A percentile compares a stretch with the other conserved stretches of the same genome.
Conservation (phyloP, 2,329 filamentous ascomycete genomes). For the Zalaria obscura region DNA sequence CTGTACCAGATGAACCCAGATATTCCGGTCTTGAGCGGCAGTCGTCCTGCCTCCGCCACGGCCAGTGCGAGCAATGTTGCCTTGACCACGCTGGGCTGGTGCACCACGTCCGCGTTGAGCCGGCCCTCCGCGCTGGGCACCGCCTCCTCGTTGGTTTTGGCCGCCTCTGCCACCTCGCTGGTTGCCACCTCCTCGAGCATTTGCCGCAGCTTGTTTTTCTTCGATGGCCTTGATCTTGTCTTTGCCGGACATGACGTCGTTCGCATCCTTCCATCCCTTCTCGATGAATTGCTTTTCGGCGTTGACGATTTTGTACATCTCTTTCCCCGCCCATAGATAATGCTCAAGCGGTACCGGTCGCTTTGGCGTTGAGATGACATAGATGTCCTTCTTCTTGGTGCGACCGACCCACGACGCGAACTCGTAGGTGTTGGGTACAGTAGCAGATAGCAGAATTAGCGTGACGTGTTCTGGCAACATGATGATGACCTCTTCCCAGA, state of each 20-base stretch:
- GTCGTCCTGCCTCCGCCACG: constrained; percentile 75
- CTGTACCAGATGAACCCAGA: constrained; percentile 93
- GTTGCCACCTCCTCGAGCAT: constrained; percentile 35
- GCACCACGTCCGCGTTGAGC: constrained; percentile 37
- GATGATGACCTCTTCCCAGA: constrained; percentile 99
- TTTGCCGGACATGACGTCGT: constrained; percentile 64
- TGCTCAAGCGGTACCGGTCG: constrained; percentile 89
- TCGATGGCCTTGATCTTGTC: constrained; percentile 53
- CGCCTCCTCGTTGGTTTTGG: constrained; percentile 38
- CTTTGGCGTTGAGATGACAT: constrained; percentile 95
- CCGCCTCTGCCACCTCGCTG: constrained; percentile 34
- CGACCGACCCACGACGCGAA: constrained; percentile 97
- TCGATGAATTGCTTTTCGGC: constrained; percentile 85
- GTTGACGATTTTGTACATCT: constrained; percentile 88
- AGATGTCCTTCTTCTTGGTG: constrained; percentile 97
- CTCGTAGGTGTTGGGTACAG: constrained; percentile 92
- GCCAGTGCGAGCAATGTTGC: constrained; percentile 82
- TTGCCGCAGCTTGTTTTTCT: constrained; percentile 32
- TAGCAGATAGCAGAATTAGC: constrained; percentile 85
- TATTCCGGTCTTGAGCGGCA: constrained; percentile 83
- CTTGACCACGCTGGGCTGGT: constrained; percentile 43
- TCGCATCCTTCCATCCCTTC: constrained; percentile 88
- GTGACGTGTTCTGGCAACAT: constrained; percentile 98
- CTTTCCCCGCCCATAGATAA: constrained; percentile 88
- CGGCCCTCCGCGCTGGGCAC: constrained; percentile 30